Evolutionary conservation across 78 protist genomes (phyloP), one percentile per base, ranked within the genome.

Genomic region (Guillardia theta): DNA sequence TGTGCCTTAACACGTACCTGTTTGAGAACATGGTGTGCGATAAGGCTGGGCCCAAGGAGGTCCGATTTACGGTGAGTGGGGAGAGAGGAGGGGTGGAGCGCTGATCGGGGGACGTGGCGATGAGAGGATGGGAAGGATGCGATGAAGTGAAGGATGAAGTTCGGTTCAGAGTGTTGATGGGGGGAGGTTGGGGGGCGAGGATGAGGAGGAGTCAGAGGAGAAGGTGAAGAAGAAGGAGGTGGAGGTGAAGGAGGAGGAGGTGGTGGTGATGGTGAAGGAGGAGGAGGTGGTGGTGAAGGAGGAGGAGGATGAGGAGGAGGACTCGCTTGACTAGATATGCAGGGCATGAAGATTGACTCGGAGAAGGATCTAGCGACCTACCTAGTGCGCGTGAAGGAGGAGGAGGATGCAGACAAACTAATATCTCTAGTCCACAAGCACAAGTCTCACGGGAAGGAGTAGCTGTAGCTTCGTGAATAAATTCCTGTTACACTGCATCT

Each of bases 321-420:
- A n/a, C n/a, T n/a, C n/a, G n/a, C n/a, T n/a, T n/a, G n/a, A n/a
- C n/a, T n/a, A n/a, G n/a, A n/a, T n/a, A 10, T 10, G 48, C 90
- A 78, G 90, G 90, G 90, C 6, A 78, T 78, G 90, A 37, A 43
- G 90, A 78, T 24, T 4, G 21, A 37, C 50, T 12, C 45, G 45
- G 44, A 78, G 50, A 78, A 37, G 90, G 48, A 43, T n/a, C 90
- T 78, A 22, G 90, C 90, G n/a, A 78, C 90, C 24, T 78, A 78
- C 48, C 90, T 78, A 30, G 41, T 78, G 50, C 90, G 90, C 50
- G 90, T 78, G 43, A 78, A 78, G 48, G 90, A 78, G 21, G 90
- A 78, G 90, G 90, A 58, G 70, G 3, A 24, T 6, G 70, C 70
- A 24, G 70, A 58, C 70, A 30, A 58, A 30, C 27, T 58, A 27